These are phyloP conservation scores for Pseudopyrenochaeta lycopersici DNA, from an alignment of 2,329 filamentous ascomycete species.

Conservation along the genomic window DNA sequence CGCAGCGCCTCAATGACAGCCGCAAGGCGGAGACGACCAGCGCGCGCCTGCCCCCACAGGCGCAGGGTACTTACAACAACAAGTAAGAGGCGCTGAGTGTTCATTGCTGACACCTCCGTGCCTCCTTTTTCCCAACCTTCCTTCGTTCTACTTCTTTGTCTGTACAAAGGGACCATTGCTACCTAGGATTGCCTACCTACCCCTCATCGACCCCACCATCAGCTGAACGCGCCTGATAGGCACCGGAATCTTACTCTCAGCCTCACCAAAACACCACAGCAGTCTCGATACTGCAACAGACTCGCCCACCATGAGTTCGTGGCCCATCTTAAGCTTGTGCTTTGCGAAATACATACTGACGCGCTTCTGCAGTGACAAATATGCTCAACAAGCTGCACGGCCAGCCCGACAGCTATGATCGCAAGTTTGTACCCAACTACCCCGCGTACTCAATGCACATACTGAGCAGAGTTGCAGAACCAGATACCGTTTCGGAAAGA, in stretches of 20 bases:
- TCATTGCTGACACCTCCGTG: slow-evolving; percentile 23
- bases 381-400: slow-evolving; percentile 97
- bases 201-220: slow-evolving; percentile 42
- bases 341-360: slow-evolving; percentile 19
- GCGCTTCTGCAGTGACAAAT: slow-evolving; percentile 69
- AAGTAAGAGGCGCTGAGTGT: slow-evolving; percentile 22
- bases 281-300: slow-evolving; percentile 33
- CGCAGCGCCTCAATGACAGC: slow-evolving; percentile 30
- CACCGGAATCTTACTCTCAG: slow-evolving; percentile 39
- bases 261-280: slow-evolving; percentile 37
- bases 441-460: slow-evolving; percentile 24
- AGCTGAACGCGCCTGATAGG: slow-evolving; percentile 40
- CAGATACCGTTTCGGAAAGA: slow-evolving; percentile 91
- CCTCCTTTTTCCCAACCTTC: slow-evolving; percentile 23
- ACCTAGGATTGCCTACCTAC: slow-evolving; percentile 31
- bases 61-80: slow-evolving; percentile 21
- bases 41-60: slow-evolving; percentile 37
- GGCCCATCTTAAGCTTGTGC: slow-evolving; percentile 16
- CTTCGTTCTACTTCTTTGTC: slow-evolving; percentile 16
- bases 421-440: slow-evolving; percentile 73
- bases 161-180: slow-evolving; percentile 27
- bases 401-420: slow-evolving; percentile 98
- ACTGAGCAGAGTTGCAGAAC: slow-evolving; percentile 63
- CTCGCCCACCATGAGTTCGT: slow-evolving; percentile 47
- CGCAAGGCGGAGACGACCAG: slow-evolving; percentile 35